Base-by-base conservation (phyloP, 352 stramenopile species). In the Phytophthora uliginosa region DNA sequence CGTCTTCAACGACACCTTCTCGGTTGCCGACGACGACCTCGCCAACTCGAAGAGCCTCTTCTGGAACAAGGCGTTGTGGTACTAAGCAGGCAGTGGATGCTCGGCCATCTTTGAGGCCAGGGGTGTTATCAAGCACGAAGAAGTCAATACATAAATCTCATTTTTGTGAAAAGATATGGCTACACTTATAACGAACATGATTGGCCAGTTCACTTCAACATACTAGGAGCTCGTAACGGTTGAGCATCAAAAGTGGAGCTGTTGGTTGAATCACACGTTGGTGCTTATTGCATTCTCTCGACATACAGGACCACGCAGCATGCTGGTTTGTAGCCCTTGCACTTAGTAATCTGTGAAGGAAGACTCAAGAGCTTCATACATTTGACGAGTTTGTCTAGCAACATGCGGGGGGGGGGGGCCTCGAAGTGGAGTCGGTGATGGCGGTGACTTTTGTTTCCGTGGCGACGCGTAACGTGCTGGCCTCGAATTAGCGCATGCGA, bases 1-100 rank as follows among this genome's bases (percentile, higher is more conserved):
- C 51, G 62, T 79, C 2, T 78, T 78, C 58, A 69, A 78, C 61
- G 71, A 75, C 61, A 78, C 66, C 22, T 74, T 74, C 66, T 69
- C 71, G 36, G 34, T 66, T 8, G 64, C 66, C 24, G 50, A 75
- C 20, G 66, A 78, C 34, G 71, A 75, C 36, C 71, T 78, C 17
- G 66, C 71, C 40, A 78, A 69, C 56, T 63, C 59, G n/a, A 78
- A 75, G 66, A 75, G 61, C 50, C 57, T 78, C 22, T 78, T 66
- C 66, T 78, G 71, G 66, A 78, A 78, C 61, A 75, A 78, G 71
- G 66, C 66, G 51, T 40, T 78, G 31, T 78, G 71, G 66, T 78
- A 78, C 71, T 72, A 69, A 67, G 40, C 26, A 18, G 22, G 20
- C 17, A 42, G 36, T 45, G 38, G 13, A 50, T 17, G 3, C 18